A percentile compares a stretch with the other conserved stretches of the same genome.
phyloP scores from a whole-genome alignment of 1,139 yeast species.

The Debaryomycetaceae sp. region DNA sequence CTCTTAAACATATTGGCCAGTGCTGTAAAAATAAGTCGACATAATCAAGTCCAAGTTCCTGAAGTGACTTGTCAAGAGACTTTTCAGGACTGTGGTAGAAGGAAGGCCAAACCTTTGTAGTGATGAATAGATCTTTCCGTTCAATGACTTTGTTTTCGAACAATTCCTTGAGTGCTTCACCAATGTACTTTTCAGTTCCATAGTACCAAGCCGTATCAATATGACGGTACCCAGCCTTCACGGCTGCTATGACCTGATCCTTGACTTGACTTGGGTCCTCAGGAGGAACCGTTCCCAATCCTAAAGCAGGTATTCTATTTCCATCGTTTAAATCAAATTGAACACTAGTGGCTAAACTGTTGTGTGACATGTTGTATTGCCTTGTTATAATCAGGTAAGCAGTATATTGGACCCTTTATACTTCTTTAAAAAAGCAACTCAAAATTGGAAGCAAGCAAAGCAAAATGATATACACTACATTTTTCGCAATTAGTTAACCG shows the following conservation, averaged over 20 bases:
- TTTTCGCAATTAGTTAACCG: too few species aligned
- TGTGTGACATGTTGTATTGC: slow-evolving; percentile 2
- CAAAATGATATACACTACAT: too few species aligned
- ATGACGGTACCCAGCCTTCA: slow-evolving; percentile 40
- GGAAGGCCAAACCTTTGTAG: slow-evolving; percentile 59
- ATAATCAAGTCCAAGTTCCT: slow-evolving; percentile 48
- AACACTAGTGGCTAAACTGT: slow-evolving; percentile 19
- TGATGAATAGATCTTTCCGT: slow-evolving; percentile 56
- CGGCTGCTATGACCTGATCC: slow-evolving; percentile 36
- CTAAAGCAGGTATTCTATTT: slow-evolving; percentile 33
- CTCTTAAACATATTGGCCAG: slow-evolving; percentile 51
- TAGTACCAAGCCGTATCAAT: slow-evolving; percentile 47
- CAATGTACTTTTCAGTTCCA: slow-evolving; percentile 48
- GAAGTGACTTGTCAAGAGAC: slow-evolving; percentile 33
- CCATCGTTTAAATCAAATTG: slow-evolving; percentile 29
- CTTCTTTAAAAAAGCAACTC: not conserved
- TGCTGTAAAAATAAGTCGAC: slow-evolving; percentile 59
- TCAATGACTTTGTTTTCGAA: slow-evolving; percentile 46
- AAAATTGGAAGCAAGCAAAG: not conserved
- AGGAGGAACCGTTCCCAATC: slow-evolving; percentile 37
- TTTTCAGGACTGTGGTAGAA: slow-evolving; percentile 34
- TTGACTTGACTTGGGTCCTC: slow-evolving; percentile 30
- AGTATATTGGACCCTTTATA: not conserved
- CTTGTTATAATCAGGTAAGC: not conserved
- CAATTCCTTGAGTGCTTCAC: slow-evolving; percentile 47